Base-by-base conservation (phyloP, 2,329 filamentous ascomycete species). In the Mycosphaerella arachidis region DNA sequence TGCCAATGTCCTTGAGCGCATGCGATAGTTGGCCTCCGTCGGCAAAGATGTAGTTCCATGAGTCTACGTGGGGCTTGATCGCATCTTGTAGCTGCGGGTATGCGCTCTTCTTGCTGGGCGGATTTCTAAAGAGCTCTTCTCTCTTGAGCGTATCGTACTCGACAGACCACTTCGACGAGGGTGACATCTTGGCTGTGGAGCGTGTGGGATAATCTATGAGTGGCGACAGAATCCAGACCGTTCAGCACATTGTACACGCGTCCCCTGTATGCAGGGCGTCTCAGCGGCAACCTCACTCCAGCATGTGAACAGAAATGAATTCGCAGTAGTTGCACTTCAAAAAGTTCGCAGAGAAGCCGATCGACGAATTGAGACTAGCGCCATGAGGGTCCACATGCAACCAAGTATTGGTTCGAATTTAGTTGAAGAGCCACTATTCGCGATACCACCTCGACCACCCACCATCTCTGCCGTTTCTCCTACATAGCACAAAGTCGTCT, bases 51-150 rank as follows among this genome's bases (percentile, higher is more conserved):
- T 87, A 87, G 79, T 99, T 96, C 84, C 97, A 99, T 6, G 94
- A 94, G 71, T 97, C 88, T 69, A 97, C 89, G 76, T 99, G 94
- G 53, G 94, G 94, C 66, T 90, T 83, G 61, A 97, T 87, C n/a
- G 93, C 90, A 62, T 84, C 84, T 69, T 92, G 88, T 52, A 99
- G 85, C 24, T 89, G 84, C 13, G 94, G 94, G 72, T 96, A 97
- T 60, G 93, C 91, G 9, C 89, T 89, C 68, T 86, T 88, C 73
- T 97, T 92, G 71, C 85, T 88, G 0, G 94, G 93, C 18, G 94
- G 93, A 67, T 95, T 87, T 70, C 85, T 83, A 75, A 99, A 99
- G 24, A 99, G 88, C 55, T 90, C 84, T 72, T 99, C 91, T 70
- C 93, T 88, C 61, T 91, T 87, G 61, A 92, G 78, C 4, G 91